Percentiles rank a stretch among this genome's conserved stretches.
phyloP scores from a whole-genome alignment of 2,329 filamentous ascomycete genomes.

The Ramularia endophylla region DNA sequence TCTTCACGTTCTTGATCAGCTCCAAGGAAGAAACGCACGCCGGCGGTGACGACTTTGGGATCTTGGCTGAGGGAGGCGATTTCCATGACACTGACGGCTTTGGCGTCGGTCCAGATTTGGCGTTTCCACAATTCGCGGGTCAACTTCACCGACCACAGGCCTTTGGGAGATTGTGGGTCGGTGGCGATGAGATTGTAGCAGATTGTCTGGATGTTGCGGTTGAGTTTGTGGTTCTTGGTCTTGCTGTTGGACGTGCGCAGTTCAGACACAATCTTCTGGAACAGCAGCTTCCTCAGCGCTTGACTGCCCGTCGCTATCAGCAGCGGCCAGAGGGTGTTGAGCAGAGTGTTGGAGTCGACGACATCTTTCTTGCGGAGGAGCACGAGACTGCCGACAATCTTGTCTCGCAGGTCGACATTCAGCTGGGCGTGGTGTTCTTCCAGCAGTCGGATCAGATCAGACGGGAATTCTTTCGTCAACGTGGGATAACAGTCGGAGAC shows the following conservation, averaged over 20 bases:
- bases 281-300: slow-evolving; percentile 72
- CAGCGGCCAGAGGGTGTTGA: slow-evolving; percentile 92
- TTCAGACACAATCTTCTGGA: slow-evolving; percentile 88
- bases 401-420: slow-evolving; percentile 81
- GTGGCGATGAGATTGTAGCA: slow-evolving; percentile 86
- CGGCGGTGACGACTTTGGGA: slow-evolving; percentile 83
- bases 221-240: slow-evolving; percentile 83
- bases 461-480: slow-evolving; percentile 68
- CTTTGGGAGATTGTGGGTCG: slow-evolving; percentile 77
- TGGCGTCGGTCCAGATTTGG: slow-evolving; percentile 91
- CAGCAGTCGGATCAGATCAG: slow-evolving; percentile 75
- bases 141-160: slow-evolving; percentile 92
- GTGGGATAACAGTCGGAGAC: slow-evolving; percentile 89
- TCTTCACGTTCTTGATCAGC: slow-evolving; percentile 96
- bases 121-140: slow-evolving; percentile 94
- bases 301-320: slow-evolving; percentile 91
- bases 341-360: slow-evolving; percentile 73
- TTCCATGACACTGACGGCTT: slow-evolving; percentile 97
- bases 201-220: slow-evolving; percentile 86
- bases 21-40: slow-evolving; percentile 89
- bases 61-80: slow-evolving; percentile 84
- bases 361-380: slow-evolving; percentile 86
- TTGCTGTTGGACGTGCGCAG: slow-evolving; percentile 83
- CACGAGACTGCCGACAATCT: slow-evolving; percentile 86
- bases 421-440: slow-evolving; percentile 75